phyloP scores from a whole-genome alignment of 2,329 filamentous ascomycete genomes.

The Beauveria pseudobassiana region DNA sequence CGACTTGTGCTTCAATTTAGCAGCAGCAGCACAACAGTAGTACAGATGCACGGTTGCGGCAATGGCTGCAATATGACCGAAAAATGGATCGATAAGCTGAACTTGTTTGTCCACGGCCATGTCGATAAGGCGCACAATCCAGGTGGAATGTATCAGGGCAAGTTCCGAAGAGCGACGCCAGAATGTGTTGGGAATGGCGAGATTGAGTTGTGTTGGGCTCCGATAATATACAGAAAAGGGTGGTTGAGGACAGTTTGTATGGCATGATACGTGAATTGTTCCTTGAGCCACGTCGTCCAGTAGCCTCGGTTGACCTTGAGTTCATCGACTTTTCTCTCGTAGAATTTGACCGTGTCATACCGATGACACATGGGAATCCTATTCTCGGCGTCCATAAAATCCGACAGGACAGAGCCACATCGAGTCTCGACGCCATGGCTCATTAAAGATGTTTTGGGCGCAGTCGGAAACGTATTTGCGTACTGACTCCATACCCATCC shows the following conservation, averaged over 20 bases:
- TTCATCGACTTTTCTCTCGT: constrained; percentile 39
- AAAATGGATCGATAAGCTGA: constrained; percentile 42
- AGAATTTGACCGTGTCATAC: constrained; percentile 46
- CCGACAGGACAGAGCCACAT: constrained; percentile 42
- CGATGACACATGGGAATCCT: constrained; percentile 41
- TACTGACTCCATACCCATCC: constrained; percentile 44
- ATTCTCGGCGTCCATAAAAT: constrained; percentile 44
- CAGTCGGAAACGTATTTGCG: constrained; percentile 41
- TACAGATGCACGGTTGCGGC: constrained; percentile 47
- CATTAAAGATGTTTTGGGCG: constrained; percentile 36
- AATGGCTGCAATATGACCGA: constrained; percentile 43
- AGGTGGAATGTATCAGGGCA: constrained; percentile 43
- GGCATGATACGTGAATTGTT: constrained; percentile 46
- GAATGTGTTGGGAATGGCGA: constrained; percentile 46
- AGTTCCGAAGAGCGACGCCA: constrained; percentile 45
- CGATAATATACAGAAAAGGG: constrained; percentile 45
- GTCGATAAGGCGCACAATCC: constrained; percentile 47
- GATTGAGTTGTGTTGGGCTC: constrained; percentile 42
- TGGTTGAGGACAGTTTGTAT: constrained; percentile 45
- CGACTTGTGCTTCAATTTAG: constrained; percentile 42
- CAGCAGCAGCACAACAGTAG: constrained; percentile 43
- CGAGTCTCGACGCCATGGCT: constrained; percentile 45
- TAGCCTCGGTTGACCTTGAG: constrained; percentile 37
- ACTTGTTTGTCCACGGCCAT: constrained; percentile 45
- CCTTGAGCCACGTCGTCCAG: constrained; percentile 44